Conservation (phyloP, 2,329 filamentous ascomycete genomes). For the Pseudogymnoascus pannorum region DNA sequence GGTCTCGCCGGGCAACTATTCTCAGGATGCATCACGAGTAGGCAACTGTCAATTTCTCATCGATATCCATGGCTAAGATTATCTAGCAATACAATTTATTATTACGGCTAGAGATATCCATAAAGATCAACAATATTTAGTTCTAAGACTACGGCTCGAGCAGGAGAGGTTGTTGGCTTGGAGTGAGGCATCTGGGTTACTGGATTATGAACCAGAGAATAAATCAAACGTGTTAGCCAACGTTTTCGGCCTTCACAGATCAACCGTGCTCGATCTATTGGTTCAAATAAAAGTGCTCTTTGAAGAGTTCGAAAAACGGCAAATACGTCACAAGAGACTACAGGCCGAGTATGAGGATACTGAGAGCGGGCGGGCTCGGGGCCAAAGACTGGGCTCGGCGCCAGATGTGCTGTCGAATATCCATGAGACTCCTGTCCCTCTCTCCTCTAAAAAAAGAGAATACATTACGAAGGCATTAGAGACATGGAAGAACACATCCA, state of each 20-base stretch:
- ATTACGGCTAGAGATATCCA: slow-evolving; percentile 41
- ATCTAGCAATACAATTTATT: slow-evolving; percentile 39
- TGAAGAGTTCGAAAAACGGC: slow-evolving; percentile 38
- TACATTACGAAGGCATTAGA: slow-evolving; percentile 41
- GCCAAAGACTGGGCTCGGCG: slow-evolving; percentile 31
- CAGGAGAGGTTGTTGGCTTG: slow-evolving; percentile 43
- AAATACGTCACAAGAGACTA: slow-evolving; percentile 34
- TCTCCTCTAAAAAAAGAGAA: slow-evolving; percentile 34
- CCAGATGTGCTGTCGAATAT: slow-evolving; percentile 36
- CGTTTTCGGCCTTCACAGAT: slow-evolving; percentile 41
- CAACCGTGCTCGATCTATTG: slow-evolving; percentile 41
- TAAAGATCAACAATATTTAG: slow-evolving; percentile 42
- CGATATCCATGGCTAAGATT: slow-evolving; percentile 7
- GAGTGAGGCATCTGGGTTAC: slow-evolving; percentile 42
- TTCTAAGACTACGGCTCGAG: slow-evolving; percentile 42
- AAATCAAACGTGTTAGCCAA: slow-evolving; percentile 39
- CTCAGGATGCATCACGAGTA: slow-evolving; percentile 39
- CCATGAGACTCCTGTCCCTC: slow-evolving; percentile 32
- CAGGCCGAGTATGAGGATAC: slow-evolving; percentile 29
- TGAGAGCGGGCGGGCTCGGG: background rate
- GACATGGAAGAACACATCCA: slow-evolving; percentile 32
- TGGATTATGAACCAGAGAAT: slow-evolving; percentile 36
- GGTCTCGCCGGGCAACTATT: slow-evolving; percentile 41
- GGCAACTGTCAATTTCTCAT: background rate
- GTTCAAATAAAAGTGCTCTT: slow-evolving; percentile 42